Base-by-base conservation (phyloP, 2,329 filamentous ascomycete species). In the Cercospora zeina region DNA sequence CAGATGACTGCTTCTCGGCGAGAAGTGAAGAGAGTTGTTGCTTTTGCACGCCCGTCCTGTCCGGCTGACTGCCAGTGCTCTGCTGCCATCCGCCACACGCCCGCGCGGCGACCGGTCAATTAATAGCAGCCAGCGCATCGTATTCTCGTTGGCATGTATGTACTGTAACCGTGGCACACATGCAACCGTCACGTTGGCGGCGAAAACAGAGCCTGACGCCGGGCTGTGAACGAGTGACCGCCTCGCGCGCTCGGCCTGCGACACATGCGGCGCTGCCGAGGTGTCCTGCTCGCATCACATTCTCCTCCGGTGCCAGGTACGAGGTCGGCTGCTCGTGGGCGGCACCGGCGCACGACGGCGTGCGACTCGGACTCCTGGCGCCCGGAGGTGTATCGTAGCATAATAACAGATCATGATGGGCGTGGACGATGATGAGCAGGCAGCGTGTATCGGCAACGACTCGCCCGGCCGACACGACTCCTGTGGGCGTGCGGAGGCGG, bases 71-170 rank as follows among this genome's bases (percentile, higher is more conserved):
- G 24, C 24, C 24, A 31, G 34, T 58, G 36, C 16, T 21, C 53
- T 39, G 33, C 33, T 55, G 53, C 33, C 21, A 33, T 34, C 53
- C 34, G 33, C 53, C 53, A 37, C 53, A 7, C 8, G n/a, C n/a
- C 36, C 19, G 27, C 7, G 11, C 47, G 34, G 34, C 57, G 50
- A 49, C 30, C 33, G 37, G 58, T 33, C 51, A 49, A 54, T 21
- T 24, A 36, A 11, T 37, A 45, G 56, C 37, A 63, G 57, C 56
- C 50, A 58, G 58, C 62, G 50, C 36, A 51, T 39, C 34, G 61
- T 51, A 59, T 55, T 56, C 9, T 47, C 45, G 59, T 45, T 50
- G 56, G 31, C 19, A 60, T 54, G 58, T 45, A 54, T n/a, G n/a
- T n/a, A n/a, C n/a, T n/a, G n/a, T 27, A 3, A 55, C 45, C 37